Percentiles rank a stretch among this genome's conserved stretches.
phyloP scores from a whole-genome alignment of 78 protist genomes.

The Dictyostelium intermedium region DNA sequence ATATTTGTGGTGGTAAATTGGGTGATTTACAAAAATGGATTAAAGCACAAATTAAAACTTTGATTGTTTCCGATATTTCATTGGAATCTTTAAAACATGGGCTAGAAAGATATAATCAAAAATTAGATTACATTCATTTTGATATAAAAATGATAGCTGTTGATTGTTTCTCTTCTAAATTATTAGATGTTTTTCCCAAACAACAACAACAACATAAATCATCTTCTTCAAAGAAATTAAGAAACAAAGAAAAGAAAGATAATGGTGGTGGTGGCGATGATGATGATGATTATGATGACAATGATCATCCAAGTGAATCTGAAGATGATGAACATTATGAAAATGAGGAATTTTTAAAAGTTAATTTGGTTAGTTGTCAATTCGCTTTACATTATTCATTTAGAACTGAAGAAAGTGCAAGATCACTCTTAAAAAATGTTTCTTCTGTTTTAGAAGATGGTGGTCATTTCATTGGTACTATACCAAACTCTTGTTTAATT shows the following conservation, averaged over 20 bases:
- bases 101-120: slow-evolving; percentile 25
- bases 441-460: slow-evolving; percentile 69
- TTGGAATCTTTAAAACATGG: slow-evolving; percentile 74
- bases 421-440: slow-evolving; percentile 70
- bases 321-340: background rate
- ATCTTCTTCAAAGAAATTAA: background rate
- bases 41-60: slow-evolving; percentile 45
- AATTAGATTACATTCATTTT: background rate
- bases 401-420: slow-evolving; percentile 76
- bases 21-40: slow-evolving; percentile 87
- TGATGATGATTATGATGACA: too few relatives aligned
- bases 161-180: slow-evolving; percentile 61
- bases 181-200: slow-evolving; percentile 29
- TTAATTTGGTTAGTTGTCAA: slow-evolving; percentile 89
- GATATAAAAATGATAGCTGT: slow-evolving; percentile 19
- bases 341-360: background rate
- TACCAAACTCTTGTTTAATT: slow-evolving; percentile 68
- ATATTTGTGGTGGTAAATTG: slow-evolving; percentile 84
- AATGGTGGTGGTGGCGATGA: too few relatives aligned
- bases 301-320: background rate
- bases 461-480: slow-evolving; percentile 72
- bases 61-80: slow-evolving; percentile 78
- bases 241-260: background rate
- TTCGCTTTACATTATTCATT: slow-evolving; percentile 89
- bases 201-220: background rate